A percentile compares a stretch with the other conserved stretches of the same genome.
Conservation (phyloP, 164 flowering plant genomes). For the Euptelea pleiosperma region DNA sequence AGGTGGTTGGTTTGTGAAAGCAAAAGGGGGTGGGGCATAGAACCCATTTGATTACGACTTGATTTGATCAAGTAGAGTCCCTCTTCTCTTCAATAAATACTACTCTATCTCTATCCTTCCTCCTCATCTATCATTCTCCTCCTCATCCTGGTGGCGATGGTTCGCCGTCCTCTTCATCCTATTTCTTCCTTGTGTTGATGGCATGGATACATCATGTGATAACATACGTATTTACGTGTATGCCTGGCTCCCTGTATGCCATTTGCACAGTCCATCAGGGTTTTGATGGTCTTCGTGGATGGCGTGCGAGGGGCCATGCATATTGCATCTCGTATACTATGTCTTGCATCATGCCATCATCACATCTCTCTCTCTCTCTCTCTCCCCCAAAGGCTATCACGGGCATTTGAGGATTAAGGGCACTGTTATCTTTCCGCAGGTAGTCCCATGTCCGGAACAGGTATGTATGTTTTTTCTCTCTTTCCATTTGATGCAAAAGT, state of each 20-base stretch:
- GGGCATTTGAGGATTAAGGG: too few species aligned
- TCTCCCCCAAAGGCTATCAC: too few species aligned
- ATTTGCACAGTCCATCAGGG: constrained; percentile 42
- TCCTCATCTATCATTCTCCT: neutral
- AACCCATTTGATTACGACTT: constrained; percentile 2
- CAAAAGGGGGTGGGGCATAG: constrained; percentile 6
- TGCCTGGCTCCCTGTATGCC: constrained; percentile 98
- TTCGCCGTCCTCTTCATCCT: too few species aligned
- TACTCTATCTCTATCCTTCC: too few species aligned
- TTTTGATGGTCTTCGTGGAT: constrained; percentile 40
- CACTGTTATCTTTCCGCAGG: too few species aligned
- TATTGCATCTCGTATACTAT: constrained; percentile 17
- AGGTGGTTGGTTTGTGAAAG: constrained; percentile 14
- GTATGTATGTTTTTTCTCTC: too few species aligned
- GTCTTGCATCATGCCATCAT: too few species aligned
- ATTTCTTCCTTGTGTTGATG: neutral
- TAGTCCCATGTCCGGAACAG: too few species aligned
- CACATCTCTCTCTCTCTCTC: constrained; percentile 11
- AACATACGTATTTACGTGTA: constrained; percentile 6
- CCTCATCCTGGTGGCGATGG: too few species aligned
- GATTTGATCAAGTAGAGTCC: neutral
- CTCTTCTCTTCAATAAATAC: neutral
- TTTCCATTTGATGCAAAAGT: too few species aligned
- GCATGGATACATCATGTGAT: neutral
- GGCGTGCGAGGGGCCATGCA: constrained; percentile 86